Conservation (phyloP, 345 rosid species). For the Combretum micranthum region DNA sequence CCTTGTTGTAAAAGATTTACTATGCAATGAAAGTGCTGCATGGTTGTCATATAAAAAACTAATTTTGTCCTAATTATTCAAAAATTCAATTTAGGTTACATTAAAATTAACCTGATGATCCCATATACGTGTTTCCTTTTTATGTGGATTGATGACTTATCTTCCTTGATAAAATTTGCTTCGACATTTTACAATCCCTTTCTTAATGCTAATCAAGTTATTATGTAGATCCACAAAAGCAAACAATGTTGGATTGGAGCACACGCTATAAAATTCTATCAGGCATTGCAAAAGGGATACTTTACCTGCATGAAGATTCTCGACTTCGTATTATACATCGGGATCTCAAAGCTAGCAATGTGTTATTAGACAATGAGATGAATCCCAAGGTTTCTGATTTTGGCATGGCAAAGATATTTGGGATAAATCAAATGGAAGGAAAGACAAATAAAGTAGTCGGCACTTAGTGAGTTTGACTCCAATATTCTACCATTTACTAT, state of each 20-base stretch:
- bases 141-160: too few relatives aligned
- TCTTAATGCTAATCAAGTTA: too few relatives aligned
- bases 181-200: too few relatives aligned
- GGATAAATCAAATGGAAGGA: slow-evolving; percentile 11
- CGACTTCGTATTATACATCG: slow-evolving; percentile 17
- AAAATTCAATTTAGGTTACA: too few relatives aligned
- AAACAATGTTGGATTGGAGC: slow-evolving; percentile 12
- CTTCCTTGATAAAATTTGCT: too few relatives aligned
- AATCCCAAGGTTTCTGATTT: slow-evolving; percentile 26
- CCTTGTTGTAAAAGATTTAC: too few relatives aligned
- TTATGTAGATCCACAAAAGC: slow-evolving; percentile 10
- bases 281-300: slow-evolving; percentile 19
- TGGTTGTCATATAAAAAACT: slow-evolving; percentile 31
- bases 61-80: too few relatives aligned
- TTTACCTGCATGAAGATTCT: slow-evolving; percentile 21
- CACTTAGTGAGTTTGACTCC: slow-evolving; percentile 15
- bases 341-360: too few relatives aligned
- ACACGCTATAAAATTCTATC: slow-evolving; percentile 14
- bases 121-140: too few relatives aligned
- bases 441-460: slow-evolving; percentile 14
- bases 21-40: too few relatives aligned
- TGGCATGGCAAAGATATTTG: slow-evolving; percentile 17
- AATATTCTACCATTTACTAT: not conserved
- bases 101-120: not conserved
- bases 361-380: slow-evolving; percentile 17